phyloP scores from a whole-genome alignment of 495 filamentous ascomycete species.

The Penicillium verhagenii region DNA sequence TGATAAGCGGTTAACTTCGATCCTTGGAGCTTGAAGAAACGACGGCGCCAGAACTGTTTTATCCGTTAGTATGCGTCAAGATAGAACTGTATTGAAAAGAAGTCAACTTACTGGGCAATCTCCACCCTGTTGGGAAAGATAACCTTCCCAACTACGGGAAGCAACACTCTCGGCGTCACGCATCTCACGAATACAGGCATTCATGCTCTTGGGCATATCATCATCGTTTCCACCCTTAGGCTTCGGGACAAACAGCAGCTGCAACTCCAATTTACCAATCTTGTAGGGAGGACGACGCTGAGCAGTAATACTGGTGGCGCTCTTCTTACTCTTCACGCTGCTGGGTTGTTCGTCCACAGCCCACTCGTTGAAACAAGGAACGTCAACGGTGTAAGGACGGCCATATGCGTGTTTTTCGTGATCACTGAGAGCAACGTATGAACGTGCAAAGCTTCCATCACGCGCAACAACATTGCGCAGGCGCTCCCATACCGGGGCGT shows the following conservation, averaged over 20 bases:
- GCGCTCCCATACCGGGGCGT: constrained; percentile 71
- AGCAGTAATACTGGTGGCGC: constrained; percentile 54
- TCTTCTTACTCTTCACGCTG: constrained; percentile 89
- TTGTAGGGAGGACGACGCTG: constrained; percentile 84
- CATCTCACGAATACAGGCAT: constrained; percentile 86
- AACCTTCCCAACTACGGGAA: constrained; percentile 76
- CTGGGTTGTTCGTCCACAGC: constrained; percentile 77
- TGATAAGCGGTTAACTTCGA: constrained; percentile 94
- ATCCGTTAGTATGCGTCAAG: too few species aligned
- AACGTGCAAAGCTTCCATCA: constrained; percentile 89
- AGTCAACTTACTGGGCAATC: constrained; percentile 84
- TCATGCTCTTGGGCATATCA: constrained; percentile 99
- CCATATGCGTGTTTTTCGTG: constrained; percentile 85
- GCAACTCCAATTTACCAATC: constrained; percentile 88
- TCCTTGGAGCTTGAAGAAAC: constrained; percentile 92
- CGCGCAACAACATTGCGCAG: constrained; percentile 80
- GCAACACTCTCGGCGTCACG: constrained; percentile 77
- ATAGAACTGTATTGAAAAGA: background rate
- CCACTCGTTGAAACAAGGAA: constrained; percentile 98
- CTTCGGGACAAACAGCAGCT: constrained; percentile 90
- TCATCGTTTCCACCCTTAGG: constrained; percentile 86
- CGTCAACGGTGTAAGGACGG: constrained; percentile 78
- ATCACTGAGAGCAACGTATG: constrained; percentile 89
- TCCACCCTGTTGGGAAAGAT: constrained; percentile 92
- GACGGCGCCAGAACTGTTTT: constrained; percentile 86